Evolutionary conservation across 352 stramenopile genomes (phyloP).

Genomic region (Phytophthora aleatoria): DNA sequence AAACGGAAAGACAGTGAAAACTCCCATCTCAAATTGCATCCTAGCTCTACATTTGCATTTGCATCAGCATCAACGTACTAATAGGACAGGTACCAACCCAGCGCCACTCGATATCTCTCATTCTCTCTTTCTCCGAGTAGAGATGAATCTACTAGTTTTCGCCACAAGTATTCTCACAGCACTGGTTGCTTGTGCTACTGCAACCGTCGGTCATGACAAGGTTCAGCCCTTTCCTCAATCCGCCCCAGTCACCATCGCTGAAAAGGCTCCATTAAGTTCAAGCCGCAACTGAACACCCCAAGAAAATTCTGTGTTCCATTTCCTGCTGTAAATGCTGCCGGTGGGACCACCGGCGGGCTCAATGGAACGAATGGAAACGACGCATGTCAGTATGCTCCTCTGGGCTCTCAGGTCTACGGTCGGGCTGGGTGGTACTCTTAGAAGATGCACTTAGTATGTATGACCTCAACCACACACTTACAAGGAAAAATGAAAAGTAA

Average conservation of each 20-base stretch:
- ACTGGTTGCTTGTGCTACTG: not conserved
- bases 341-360: not conserved
- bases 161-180: not conserved
- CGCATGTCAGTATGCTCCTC: conserved; percentile 1
- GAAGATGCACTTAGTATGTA: too few relatives aligned
- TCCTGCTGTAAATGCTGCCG: conserved; percentile 1
- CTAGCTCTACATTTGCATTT: too few relatives aligned
- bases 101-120: not conserved
- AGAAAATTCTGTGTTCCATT: not conserved
- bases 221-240: not conserved
- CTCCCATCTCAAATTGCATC: too few relatives aligned
- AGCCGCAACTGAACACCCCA: too few relatives aligned
- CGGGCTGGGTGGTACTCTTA: conserved; percentile 1
- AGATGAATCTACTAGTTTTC: conserved; percentile 4
- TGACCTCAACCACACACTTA: too few relatives aligned
- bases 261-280: not conserved
- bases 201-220: not conserved
- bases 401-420: conserved; percentile 17
- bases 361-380: conserved; percentile 1
- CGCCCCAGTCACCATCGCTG: too few relatives aligned
- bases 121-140: not conserved
- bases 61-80: too few relatives aligned
- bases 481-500: too few relatives aligned
- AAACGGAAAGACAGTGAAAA: too few relatives aligned
- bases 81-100: too few relatives aligned